phyloP scores from a whole-genome alignment of 495 filamentous ascomycete genomes.

The Thermothielavioides terrestris region DNA sequence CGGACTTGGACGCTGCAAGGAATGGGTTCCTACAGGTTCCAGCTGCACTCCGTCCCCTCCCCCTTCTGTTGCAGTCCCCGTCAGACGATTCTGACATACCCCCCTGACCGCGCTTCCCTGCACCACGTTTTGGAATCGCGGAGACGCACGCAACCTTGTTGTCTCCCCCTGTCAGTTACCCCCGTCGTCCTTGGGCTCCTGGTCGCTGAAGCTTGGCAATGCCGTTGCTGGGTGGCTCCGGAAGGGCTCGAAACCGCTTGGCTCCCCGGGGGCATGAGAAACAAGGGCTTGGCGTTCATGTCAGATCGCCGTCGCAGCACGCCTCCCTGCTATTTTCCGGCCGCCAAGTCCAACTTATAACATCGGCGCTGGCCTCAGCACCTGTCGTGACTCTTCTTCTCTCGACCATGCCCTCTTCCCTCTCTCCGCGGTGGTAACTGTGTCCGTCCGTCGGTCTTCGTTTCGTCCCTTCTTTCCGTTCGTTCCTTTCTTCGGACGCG shows the following conservation, averaged over 20 bases:
- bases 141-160: conserved; percentile 31
- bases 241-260: conserved; percentile 26
- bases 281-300: conserved; percentile 30
- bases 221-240: conserved; percentile 3
- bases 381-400: conserved; percentile 15
- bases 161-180: conserved; percentile 6
- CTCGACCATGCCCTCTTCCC: conserved; percentile 27
- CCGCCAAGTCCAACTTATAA: conserved; percentile 19
- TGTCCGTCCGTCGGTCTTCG: conserved; percentile 22
- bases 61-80: conserved; percentile 2
- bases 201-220: conserved; percentile 23
- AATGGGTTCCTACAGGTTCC: not conserved
- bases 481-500: conserved; percentile 39
- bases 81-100: conserved; percentile 9
- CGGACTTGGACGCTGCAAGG: not conserved
- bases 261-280: conserved; percentile 32
- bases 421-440: conserved; percentile 36
- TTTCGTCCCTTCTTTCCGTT: conserved; percentile 33
- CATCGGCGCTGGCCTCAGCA: conserved; percentile 13
- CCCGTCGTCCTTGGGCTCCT: conserved; percentile 22
- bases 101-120: conserved; percentile 21
- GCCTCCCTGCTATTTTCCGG: conserved; percentile 14
- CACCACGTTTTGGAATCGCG: conserved; percentile 40
- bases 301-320: conserved; percentile 20
- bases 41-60: not conserved